Evolutionary conservation across 1,284 basidiomycete genomes (phyloP).

Genomic region (Marasmius oreades): DNA sequence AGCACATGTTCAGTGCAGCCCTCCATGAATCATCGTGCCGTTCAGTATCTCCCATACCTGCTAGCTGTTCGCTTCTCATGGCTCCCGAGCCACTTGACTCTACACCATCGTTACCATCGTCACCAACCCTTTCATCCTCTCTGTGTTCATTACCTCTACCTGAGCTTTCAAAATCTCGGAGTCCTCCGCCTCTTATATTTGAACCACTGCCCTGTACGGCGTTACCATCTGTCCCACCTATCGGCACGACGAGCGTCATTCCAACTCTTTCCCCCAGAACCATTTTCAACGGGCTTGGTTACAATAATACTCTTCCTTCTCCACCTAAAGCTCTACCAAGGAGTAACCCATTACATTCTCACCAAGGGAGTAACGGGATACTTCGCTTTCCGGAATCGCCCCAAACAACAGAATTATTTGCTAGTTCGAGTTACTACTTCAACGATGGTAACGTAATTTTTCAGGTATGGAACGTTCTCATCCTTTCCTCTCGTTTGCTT

Average conservation of each 20-base stretch:
- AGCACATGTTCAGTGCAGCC: not conserved
- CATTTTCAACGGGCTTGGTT: not conserved
- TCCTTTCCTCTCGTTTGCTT: slow-evolving; percentile 2
- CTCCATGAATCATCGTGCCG: not conserved
- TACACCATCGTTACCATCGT: not conserved
- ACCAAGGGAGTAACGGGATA: not conserved
- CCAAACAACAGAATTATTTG: not conserved
- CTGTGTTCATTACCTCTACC: not conserved
- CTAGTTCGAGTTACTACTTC: not conserved
- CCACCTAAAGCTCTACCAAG: not conserved
- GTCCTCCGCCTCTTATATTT: not conserved
- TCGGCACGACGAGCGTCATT: not conserved
- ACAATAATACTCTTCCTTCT: not conserved
- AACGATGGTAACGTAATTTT: not conserved
- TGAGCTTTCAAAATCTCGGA: no score
- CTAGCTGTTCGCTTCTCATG: not conserved
- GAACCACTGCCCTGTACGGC: not conserved
- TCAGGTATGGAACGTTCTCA: not conserved
- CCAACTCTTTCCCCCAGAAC: not conserved
- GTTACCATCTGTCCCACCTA: not conserved
- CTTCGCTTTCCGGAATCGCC: not conserved
- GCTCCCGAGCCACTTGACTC: not conserved
- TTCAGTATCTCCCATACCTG: not conserved
- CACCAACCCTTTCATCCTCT: not conserved
- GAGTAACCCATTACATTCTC: not conserved